These are phyloP conservation scores for Russula olivacea DNA, from an alignment of 768 basidiomycete genomes.

Conservation along the genomic window DNA sequence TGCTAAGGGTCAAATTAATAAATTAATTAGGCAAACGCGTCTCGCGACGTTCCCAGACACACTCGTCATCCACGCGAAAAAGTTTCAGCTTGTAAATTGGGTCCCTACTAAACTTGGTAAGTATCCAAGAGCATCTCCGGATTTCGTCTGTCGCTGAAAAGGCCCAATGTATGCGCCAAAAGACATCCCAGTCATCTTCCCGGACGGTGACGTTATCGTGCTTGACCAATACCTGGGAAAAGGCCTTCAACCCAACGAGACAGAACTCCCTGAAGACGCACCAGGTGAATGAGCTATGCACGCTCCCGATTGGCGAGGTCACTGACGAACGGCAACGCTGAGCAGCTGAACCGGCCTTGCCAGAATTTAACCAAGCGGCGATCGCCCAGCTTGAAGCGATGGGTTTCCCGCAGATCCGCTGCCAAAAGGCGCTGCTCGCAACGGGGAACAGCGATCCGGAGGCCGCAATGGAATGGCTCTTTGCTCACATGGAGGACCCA, in stretches of 20 bases:
- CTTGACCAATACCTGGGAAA: conserved; percentile 62
- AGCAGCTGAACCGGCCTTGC: conserved; percentile 37
- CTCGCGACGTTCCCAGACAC: conserved; percentile 88
- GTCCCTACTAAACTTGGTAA: conserved; percentile 89
- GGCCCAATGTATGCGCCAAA: background rate
- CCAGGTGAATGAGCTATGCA: conserved; percentile 29
- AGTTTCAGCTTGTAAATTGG: conserved; percentile 95
- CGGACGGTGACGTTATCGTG: conserved; percentile 48
- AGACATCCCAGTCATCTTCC: conserved; percentile 85
- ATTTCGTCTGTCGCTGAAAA: background rate
- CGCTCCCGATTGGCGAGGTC: background rate
- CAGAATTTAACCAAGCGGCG: conserved; percentile 68
- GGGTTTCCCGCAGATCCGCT: conserved; percentile 85
- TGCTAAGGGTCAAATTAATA: background rate
- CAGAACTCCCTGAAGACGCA: conserved; percentile 55
- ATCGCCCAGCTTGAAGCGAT: conserved; percentile 76
- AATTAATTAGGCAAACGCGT: conserved; percentile 49
- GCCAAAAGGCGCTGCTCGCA: conserved; percentile 85
- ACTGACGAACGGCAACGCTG: background rate
- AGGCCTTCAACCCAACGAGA: conserved; percentile 67
- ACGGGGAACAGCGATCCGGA: conserved; percentile 75
- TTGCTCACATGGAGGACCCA: conserved; percentile 90
- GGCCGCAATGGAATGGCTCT: conserved; percentile 93
- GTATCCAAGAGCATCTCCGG: conserved; percentile 21
- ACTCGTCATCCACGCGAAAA: conserved; percentile 84